Conservation (phyloP, 208 protist species). For the Crithidia expoeki region DNA sequence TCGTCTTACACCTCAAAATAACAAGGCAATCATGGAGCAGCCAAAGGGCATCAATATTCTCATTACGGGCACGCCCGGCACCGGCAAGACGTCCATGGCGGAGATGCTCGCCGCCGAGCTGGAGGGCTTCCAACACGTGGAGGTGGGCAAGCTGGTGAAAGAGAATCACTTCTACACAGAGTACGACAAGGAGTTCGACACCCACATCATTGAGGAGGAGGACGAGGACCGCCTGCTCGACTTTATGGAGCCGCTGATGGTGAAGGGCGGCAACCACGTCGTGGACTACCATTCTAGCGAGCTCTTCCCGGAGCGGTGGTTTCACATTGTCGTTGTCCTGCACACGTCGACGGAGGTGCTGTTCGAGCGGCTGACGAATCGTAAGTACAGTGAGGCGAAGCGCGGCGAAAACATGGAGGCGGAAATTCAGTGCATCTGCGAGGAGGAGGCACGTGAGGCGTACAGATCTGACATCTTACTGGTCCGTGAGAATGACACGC, state of each 20-base stretch:
- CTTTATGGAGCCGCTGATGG: slow-evolving; percentile 94
- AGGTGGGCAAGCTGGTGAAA: slow-evolving; percentile 93
- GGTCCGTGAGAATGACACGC: slow-evolving; percentile 87
- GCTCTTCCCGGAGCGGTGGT: slow-evolving; percentile 98
- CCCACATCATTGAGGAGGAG: slow-evolving; percentile 95
- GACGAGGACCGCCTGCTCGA: slow-evolving; percentile 92
- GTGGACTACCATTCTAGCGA: slow-evolving; percentile 97
- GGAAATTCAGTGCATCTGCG: slow-evolving; percentile 97
- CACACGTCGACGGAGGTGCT: slow-evolving; percentile 90
- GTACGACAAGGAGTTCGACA: slow-evolving; percentile 94
- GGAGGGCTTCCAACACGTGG: slow-evolving; percentile 75
- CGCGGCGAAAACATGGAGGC: slow-evolving; percentile 96
- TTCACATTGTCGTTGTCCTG: slow-evolving; percentile 97
- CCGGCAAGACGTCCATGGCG: slow-evolving; percentile 95
- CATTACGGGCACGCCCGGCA: slow-evolving; percentile 96
- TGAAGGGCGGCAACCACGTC: slow-evolving; percentile 85
- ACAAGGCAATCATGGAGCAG: slow-evolving; percentile 43
- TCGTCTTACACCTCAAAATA: slow-evolving; percentile 3
- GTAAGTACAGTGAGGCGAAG: slow-evolving; percentile 94
- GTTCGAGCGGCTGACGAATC: slow-evolving; percentile 90
- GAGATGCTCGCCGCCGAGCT: slow-evolving; percentile 78
- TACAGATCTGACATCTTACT: slow-evolving; percentile 93
- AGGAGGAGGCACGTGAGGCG: slow-evolving; percentile 94
- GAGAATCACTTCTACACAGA: slow-evolving; percentile 91
- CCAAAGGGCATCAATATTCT: slow-evolving; percentile 90